Percentiles rank a stretch among this genome's conserved stretches.
Conservation (phyloP, 148 eudicot genomes). For the Diospyros lotus region DNA sequence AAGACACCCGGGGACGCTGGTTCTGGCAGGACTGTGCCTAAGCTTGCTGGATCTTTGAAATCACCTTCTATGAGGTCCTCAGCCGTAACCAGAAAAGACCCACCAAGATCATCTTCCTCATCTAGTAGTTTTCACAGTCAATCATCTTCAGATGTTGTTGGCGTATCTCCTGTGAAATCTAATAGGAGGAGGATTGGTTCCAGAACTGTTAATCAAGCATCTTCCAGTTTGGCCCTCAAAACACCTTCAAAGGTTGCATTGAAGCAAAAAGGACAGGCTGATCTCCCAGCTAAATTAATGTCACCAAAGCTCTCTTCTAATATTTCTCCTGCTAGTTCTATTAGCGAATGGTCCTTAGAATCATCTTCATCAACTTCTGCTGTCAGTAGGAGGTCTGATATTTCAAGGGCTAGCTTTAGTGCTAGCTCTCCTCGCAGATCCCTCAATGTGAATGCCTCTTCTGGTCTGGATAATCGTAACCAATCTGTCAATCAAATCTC, state of each 20-base stretch:
- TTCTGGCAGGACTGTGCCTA: conserved; percentile 42
- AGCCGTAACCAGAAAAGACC: conserved; percentile 25
- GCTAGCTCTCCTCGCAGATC: conserved; percentile 26
- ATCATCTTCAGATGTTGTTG: conserved; percentile 29
- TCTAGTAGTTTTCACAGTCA: conserved; percentile 46
- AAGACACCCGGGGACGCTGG: conserved; percentile 30
- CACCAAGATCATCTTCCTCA: conserved; percentile 38
- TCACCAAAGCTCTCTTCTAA: conserved; percentile 45
- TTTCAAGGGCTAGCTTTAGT: conserved; percentile 29
- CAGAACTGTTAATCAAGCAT: conserved; percentile 30
- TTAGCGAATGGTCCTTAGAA: conserved; percentile 83
- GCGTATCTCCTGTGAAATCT: conserved; percentile 29
- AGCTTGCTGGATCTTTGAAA: conserved; percentile 34
- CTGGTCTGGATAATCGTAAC: conserved; percentile 15
- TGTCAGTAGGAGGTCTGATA: conserved; percentile 34
- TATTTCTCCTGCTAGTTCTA: conserved; percentile 83
- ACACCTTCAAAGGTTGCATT: conserved; percentile 41
- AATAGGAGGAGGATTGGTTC: conserved; percentile 34
- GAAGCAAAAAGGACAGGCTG: conserved; percentile 37
- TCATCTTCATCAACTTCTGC: conserved; percentile 71
- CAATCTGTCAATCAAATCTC: conserved; percentile 26
- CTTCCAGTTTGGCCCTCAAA: conserved; percentile 44
- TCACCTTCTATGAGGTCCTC: conserved; percentile 40
- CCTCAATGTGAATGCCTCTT: conserved; percentile 25
- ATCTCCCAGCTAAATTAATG: conserved; percentile 32